Evolutionary conservation across 2,329 filamentous ascomycete genomes (phyloP), one percentile per base, ranked within the genome.

Genomic region (Venturia aucupariae): DNA sequence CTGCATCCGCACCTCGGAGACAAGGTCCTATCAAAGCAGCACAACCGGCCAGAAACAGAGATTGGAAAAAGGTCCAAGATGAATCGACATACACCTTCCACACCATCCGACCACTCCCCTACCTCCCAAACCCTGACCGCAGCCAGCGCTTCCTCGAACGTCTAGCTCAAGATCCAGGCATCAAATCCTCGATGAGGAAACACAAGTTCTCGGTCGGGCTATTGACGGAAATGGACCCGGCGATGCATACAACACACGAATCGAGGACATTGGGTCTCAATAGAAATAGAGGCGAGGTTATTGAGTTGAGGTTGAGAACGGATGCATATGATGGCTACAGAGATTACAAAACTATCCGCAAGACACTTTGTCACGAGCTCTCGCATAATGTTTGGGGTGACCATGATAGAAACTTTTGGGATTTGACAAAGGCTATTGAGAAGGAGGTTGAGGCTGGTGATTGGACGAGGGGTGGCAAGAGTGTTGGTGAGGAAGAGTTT

Each of bases 171-270:
- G 94, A 99, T 74, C 87, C 90, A 0, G 94, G 94, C 8, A 93
- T 99, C 76, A 87, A 87, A 67, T 81, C 87, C 0, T 83, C 86
- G 0, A 99, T 99, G 94, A 80, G 83, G 19, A 87, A 86, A 70
- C 92, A 96, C 78, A 84, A 86, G 68, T 97, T 96, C 79, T 84
- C 83, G 24, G 94, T 99, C 0, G 88, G 88, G 0, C 76, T 97
- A 3, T 81, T 99, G 32, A 97, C 92, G 0, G 94, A 99, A 76
- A 97, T 99, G 93, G 90, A 99, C 70, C 94, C 94, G 0, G 81
- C 87, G 0, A 83, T 87, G 68, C 86, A 97, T 75, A 97, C 92
- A 0, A 90, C 84, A 3, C 88, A 90, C 71, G 88, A 94, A n/a
- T 86, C 86, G 61, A 83, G 90, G 55, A 92, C 90, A 1, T 77